phyloP scores from a whole-genome alignment of 495 filamentous ascomycete genomes.

The Neurospora pannonica region DNA sequence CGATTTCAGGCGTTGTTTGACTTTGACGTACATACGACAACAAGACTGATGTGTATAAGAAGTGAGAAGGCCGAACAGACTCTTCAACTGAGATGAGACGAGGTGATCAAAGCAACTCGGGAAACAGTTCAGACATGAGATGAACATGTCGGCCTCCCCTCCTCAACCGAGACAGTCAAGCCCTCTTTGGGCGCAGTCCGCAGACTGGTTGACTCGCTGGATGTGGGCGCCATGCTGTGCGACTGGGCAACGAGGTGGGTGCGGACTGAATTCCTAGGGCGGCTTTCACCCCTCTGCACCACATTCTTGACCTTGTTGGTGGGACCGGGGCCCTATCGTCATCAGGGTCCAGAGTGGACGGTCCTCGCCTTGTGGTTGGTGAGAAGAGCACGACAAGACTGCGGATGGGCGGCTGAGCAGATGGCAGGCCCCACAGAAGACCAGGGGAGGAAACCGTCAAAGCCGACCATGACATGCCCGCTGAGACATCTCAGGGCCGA shows the following conservation, averaged over 20 bases:
- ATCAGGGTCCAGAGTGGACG: background rate
- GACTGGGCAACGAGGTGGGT: background rate
- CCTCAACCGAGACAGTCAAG: background rate
- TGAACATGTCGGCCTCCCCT: background rate
- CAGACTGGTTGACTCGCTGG: background rate
- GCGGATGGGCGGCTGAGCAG: background rate
- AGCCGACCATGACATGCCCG: background rate
- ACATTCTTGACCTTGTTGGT: slow-evolving; percentile 13
- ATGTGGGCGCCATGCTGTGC: background rate
- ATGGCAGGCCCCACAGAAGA: background rate
- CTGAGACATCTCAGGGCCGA: background rate
- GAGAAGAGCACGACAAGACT: background rate
- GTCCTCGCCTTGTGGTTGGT: background rate
- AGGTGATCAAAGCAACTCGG: background rate
- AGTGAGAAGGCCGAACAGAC: background rate
- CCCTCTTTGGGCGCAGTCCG: background rate
- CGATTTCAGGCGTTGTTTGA: background rate
- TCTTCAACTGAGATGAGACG: background rate
- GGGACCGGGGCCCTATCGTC: slow-evolving; percentile 21
- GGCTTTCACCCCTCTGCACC: slow-evolving; percentile 3
- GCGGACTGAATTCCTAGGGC: background rate
- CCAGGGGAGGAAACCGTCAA: background rate
- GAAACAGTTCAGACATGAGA: background rate
- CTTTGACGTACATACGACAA: background rate
- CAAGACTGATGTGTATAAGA: background rate